Evolutionary conservation across 768 basidiomycete genomes (phyloP), one percentile per base, ranked within the genome.

Genomic region (Termitomyces sp.): DNA sequence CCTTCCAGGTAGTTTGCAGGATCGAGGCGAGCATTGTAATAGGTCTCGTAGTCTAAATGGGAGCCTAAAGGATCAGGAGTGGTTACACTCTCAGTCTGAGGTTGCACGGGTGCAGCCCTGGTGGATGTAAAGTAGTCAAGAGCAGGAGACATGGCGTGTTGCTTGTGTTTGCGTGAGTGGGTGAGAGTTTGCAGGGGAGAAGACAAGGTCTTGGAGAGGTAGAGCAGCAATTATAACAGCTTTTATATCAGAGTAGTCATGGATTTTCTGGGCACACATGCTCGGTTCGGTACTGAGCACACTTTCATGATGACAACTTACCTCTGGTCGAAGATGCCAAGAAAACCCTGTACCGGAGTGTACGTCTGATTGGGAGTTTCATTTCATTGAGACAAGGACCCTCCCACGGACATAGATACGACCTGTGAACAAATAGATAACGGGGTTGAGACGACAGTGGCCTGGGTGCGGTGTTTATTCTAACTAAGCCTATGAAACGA

Each of bases 21-120:
- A 68, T 88, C 84, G 16, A 90, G 71, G 31, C 87, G 86, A 46
- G 87, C 54, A 65, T 89, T 90, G 68, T 84, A 82, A 69, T 89
- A 90, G 3, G 70, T 66, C 19, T 63, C 53, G 2, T 29, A 31
- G 23, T 56, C 59, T 23, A 42, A 40, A 44, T 49, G 12, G 12
- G 57, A 45, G 4, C 8, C 32, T 25, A 45, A 38, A 48, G 34
- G n/a, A 16, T 57, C 29, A 16, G 34, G 31, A 43, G 27, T 19
- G 3, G 37, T 29, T 23, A 29, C 19, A 23, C 40, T 34, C 17
- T 55, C 61, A 23, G 38, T 58, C 37, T 59, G 47, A 19, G 53
- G 19, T 31, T 48, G 56, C 34, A 53, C 41, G 31, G 46, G 14
- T 16, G 42, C 46, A 27, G 52, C 50, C 37, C 61, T 62, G 32